Evolutionary conservation across 2,329 filamentous ascomycete genomes (phyloP).

Genomic region (Atkinsonella hypoxylon): DNA sequence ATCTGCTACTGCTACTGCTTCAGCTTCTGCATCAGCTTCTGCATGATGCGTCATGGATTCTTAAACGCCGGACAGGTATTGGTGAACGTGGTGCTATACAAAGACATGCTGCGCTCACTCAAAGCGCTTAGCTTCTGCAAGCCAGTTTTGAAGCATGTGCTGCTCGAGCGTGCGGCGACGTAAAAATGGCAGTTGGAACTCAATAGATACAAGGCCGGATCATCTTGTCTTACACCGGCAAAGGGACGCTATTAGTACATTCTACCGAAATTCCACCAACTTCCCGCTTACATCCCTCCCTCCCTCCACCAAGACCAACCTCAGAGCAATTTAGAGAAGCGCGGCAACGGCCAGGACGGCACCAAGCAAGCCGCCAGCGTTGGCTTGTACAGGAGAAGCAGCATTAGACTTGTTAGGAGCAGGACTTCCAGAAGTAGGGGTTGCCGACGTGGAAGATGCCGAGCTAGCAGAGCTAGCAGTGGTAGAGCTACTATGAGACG

Average conservation of each 20-base stretch:
- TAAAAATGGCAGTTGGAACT: not conserved
- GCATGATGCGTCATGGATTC: not conserved
- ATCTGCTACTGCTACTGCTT: not conserved
- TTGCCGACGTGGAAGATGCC: too few relatives aligned
- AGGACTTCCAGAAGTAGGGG: not conserved
- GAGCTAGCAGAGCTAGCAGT: not conserved
- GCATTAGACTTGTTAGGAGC: not conserved
- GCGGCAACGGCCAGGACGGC: constrained; percentile 4
- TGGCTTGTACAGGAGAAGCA: not conserved
- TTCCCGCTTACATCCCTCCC: not conserved
- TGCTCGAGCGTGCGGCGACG: too few relatives aligned
- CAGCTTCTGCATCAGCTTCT: too few relatives aligned
- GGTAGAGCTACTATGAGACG: constrained; percentile 1
- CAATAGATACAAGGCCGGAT: not conserved
- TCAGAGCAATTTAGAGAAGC: not conserved
- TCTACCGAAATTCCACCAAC: not conserved
- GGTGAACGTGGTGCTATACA: not conserved
- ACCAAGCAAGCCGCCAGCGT: constrained; percentile 4
- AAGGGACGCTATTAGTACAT: not conserved
- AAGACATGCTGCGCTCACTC: too few relatives aligned
- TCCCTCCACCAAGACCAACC: not conserved
- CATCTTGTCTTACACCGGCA: not conserved
- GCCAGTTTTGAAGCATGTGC: too few relatives aligned
- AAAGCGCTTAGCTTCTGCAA: too few relatives aligned
- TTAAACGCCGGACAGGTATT: not conserved